phyloP scores from a whole-genome alignment of 352 stramenopile genomes.

The Phytophthora sojae region DNA sequence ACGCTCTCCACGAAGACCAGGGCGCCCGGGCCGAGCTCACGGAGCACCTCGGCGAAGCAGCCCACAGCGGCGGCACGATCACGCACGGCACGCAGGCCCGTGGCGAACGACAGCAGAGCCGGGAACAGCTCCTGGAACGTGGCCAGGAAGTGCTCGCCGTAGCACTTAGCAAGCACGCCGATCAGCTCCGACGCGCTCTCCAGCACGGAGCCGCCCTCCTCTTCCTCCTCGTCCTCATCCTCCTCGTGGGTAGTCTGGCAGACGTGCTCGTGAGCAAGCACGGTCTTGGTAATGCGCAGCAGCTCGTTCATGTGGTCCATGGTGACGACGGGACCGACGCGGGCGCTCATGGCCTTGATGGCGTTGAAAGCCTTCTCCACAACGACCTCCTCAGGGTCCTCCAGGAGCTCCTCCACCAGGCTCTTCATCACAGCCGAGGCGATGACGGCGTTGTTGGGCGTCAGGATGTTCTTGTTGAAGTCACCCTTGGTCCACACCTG shows the following conservation, averaged over 20 bases:
- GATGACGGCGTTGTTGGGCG: slow-evolving; percentile 80
- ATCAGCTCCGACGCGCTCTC: slow-evolving; percentile 95
- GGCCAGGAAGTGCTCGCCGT: slow-evolving; percentile 92
- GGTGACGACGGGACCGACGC: slow-evolving; percentile 92
- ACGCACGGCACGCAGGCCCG: slow-evolving; percentile 88
- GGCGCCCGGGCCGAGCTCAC: slow-evolving; percentile 84
- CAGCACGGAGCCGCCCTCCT: slow-evolving; percentile 94
- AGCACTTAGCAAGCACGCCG: slow-evolving; percentile 93
- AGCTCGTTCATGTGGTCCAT: slow-evolving; percentile 91
- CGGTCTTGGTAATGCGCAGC: slow-evolving; percentile 87
- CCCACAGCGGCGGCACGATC: slow-evolving; percentile 95
- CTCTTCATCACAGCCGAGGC: slow-evolving; percentile 82
- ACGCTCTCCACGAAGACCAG: slow-evolving; percentile 92
- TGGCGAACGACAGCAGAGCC: slow-evolving; percentile 92
- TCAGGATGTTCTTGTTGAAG: slow-evolving; percentile 81
- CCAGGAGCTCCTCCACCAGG: slow-evolving; percentile 78
- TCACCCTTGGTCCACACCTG: slow-evolving; percentile 89
- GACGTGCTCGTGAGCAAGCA: slow-evolving; percentile 90
- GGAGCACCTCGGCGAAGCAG: slow-evolving; percentile 95
- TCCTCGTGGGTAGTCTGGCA: slow-evolving; percentile 92
- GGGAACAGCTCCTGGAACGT: slow-evolving; percentile 93
- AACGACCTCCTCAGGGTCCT: slow-evolving; percentile 87
- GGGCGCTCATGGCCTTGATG: slow-evolving; percentile 95
- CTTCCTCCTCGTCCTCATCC: slow-evolving; percentile 93
- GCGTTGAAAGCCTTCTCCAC: slow-evolving; percentile 97